These are phyloP conservation scores for Mycena galopus DNA, from an alignment of 768 basidiomycete genomes.

Conservation along the genomic window DNA sequence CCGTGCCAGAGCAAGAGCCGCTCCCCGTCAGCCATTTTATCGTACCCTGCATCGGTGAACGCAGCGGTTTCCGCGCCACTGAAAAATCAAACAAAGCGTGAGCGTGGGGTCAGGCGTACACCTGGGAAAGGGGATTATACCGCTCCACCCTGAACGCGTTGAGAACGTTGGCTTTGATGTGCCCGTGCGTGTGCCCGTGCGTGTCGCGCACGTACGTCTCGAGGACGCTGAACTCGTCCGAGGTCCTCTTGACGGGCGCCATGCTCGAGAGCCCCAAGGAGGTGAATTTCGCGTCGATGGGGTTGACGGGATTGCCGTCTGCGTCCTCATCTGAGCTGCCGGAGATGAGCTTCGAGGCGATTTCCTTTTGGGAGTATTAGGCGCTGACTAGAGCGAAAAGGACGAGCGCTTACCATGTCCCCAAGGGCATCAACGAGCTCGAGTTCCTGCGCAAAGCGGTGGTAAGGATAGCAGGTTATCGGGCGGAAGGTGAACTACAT, in stretches of 20 bases:
- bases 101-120: background rate
- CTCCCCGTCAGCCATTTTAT: constrained; percentile 59
- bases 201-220: constrained; percentile 65
- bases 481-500: constrained; percentile 44
- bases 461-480: background rate
- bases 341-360: constrained; percentile 69
- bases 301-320: constrained; percentile 64
- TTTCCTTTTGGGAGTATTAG: constrained; percentile 53
- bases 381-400: background rate
- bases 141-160: constrained; percentile 70
- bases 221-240: constrained; percentile 63
- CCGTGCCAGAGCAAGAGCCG: constrained; percentile 75
- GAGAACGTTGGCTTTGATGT: constrained; percentile 56
- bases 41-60: constrained; percentile 62
- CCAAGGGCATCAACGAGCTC: constrained; percentile 75
- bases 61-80: constrained; percentile 47
- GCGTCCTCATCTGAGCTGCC: constrained; percentile 53
- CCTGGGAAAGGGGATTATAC: constrained; percentile 40
- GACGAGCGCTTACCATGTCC: constrained; percentile 62
- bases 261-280: constrained; percentile 66
- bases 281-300: constrained; percentile 67
- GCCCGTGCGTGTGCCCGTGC: constrained; percentile 67
- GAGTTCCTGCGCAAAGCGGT: constrained; percentile 57
- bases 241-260: constrained; percentile 56
- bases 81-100: background rate